phyloP scores from a whole-genome alignment of 129 eudicot genomes.

The Deinandra increscens region DNA sequence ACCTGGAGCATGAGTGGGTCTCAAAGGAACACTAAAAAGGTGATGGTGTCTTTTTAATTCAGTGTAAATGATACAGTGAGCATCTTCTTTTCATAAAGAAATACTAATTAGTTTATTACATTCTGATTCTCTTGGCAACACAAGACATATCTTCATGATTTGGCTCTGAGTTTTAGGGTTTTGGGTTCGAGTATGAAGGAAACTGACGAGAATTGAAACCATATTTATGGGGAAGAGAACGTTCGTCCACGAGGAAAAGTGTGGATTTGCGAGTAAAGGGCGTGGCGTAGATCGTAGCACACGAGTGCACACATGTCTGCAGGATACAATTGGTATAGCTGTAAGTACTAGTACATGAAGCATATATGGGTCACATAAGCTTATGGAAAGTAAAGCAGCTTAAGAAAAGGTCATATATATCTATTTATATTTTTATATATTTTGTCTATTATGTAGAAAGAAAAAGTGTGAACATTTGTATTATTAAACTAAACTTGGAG shows the following conservation, averaged over 20 bases:
- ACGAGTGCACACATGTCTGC: neutral
- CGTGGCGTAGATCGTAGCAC: conserved; percentile 15
- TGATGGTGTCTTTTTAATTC: neutral
- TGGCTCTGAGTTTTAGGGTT: neutral
- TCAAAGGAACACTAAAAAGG: neutral
- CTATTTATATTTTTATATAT: too few relatives aligned
- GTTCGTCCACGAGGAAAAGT: conserved; percentile 20
- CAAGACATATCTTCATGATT: too few relatives aligned
- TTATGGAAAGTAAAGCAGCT: neutral
- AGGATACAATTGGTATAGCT: neutral
- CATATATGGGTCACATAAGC: conserved; percentile 10
- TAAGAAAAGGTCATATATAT: neutral
- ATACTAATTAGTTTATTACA: neutral
- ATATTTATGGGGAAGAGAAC: conserved; percentile 24
- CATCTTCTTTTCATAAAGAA: neutral
- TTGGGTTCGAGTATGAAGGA: conserved; percentile 6
- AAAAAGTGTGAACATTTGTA: neutral
- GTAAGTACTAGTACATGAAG: neutral
- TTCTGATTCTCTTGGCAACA: too few relatives aligned
- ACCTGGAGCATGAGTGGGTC: neutral
- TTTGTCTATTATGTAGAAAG: too few relatives aligned
- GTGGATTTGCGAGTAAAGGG: conserved; percentile 19
- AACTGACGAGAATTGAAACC: neutral
- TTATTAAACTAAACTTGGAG: neutral
- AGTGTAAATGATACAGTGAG: neutral